Percentiles rank a stretch among this genome's conserved stretches.
These are phyloP conservation scores for Melampsora americana DNA, from an alignment of 1,284 basidiomycete species.

Conservation along the genomic window DNA sequence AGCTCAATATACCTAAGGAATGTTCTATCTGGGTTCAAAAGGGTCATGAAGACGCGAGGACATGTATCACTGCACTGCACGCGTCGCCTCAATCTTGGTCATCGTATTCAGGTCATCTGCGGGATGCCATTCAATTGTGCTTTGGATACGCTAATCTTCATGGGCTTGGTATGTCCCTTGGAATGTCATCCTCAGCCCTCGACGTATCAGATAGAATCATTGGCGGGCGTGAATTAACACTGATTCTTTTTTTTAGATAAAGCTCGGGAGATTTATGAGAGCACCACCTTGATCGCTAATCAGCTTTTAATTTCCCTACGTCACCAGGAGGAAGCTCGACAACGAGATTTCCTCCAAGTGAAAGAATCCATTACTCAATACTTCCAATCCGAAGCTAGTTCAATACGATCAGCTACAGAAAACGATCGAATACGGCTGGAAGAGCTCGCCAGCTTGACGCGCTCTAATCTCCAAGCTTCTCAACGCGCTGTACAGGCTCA, in stretches of 20 bases:
- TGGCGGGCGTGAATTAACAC: neutral
- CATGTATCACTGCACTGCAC: constrained; percentile 37
- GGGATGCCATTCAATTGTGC: constrained; percentile 36
- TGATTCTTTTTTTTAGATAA: neutral
- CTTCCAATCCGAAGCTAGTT: too few relatives aligned
- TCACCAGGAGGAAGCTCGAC: neutral
- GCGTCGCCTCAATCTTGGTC: constrained; percentile 43
- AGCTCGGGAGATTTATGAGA: neutral
- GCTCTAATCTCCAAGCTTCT: too few relatives aligned
- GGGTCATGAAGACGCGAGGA: constrained; percentile 1
- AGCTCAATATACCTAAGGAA: constrained; percentile 22
- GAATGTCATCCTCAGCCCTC: too few relatives aligned
- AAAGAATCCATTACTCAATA: too few relatives aligned
- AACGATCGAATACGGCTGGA: too few relatives aligned
- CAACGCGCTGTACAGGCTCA: too few relatives aligned
- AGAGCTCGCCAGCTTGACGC: too few relatives aligned
- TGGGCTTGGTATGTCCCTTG: constrained; percentile 20
- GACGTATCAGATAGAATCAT: neutral
- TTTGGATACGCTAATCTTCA: constrained; percentile 29
- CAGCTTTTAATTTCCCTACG: neutral
- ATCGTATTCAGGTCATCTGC: constrained; percentile 33
- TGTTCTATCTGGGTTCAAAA: constrained; percentile 21
- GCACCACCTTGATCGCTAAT: neutral
- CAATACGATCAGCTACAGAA: too few relatives aligned
- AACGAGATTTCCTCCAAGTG: too few relatives aligned